phyloP scores from a whole-genome alignment of 2,329 filamentous ascomycete species.

The Penicillium sp. region DNA sequence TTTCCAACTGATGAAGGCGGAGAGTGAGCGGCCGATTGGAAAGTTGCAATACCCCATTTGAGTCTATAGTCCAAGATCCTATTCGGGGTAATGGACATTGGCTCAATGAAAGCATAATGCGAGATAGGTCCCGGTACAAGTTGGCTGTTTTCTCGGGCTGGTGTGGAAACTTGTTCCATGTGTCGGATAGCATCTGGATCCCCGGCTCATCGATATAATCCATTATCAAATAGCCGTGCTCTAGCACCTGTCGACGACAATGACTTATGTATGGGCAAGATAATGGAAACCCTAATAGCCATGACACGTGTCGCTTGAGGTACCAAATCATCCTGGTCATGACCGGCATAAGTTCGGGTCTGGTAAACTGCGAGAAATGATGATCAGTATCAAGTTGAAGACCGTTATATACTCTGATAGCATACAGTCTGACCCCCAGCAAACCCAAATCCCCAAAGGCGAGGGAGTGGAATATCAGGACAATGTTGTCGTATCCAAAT shows the following conservation, averaged over 20 bases:
- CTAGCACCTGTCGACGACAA: conserved; percentile 12
- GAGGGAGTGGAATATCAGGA: conserved; percentile 33
- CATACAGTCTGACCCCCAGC: conserved; percentile 27
- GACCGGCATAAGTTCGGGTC: conserved; percentile 13
- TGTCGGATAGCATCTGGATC: conserved; percentile 29
- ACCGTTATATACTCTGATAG: not conserved
- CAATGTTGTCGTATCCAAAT: conserved; percentile 42
- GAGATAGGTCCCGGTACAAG: conserved; percentile 22
- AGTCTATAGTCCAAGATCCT: conserved; percentile 33
- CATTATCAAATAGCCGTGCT: conserved; percentile 31
- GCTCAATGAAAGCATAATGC: conserved; percentile 23
- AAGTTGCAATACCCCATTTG: conserved; percentile 27
- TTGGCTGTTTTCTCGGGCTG: conserved; percentile 14
- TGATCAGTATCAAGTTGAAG: not conserved
- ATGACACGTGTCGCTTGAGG: conserved; percentile 20
- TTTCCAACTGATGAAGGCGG: conserved; percentile 35
- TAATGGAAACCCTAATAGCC: conserved; percentile 21
- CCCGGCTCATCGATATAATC: conserved; percentile 28
- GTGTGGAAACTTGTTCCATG: conserved; percentile 26
- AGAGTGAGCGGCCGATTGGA: conserved; percentile 39
- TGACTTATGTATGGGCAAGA: conserved; percentile 26
- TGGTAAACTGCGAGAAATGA: conserved; percentile 12
- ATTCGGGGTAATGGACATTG: conserved; percentile 31
- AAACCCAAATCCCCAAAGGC: conserved; percentile 37
- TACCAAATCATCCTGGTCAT: conserved; percentile 22